Base-by-base conservation (phyloP, 1,284 basidiomycete species). In the Ceratorhiza oryzae-sativae region DNA sequence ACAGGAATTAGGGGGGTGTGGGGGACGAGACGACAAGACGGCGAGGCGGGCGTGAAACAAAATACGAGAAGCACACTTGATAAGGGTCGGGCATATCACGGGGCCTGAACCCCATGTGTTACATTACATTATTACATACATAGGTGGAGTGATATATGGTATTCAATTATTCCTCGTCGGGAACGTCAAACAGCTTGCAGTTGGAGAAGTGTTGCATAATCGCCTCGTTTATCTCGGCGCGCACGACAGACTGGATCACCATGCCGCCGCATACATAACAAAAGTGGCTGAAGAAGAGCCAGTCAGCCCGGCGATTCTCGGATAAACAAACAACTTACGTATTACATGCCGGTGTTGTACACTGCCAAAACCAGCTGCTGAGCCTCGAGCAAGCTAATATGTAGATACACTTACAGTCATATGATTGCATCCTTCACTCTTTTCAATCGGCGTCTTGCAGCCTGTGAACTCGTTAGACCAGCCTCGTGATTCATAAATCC, bases 341-440 rank as follows among this genome's bases (percentile, higher is more conserved):
- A 34, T 74, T 72, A 36, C 73, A 74, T 27, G 51, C 71, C 6
- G 71, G 71, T n/a, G 65, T 67, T 32, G 56, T 55, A 32, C 73
- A 74, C 73, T 74, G 41, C 12, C 10, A 41, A 30, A 13, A 12
- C 34, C 32, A 42, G 30, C 42, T 25, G 2, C 36, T 6, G 23
- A 1, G 18, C 42, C n/a, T n/a, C n/a, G n/a, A n/a, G n/a, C n/a
- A n/a, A 25, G 12, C 3, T 23, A 41, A 4, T 6, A 32, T 5
- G 36, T 27, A 51, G n/a, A 42, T 15, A 30, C 15, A 63, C 73
- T 62, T 34, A 74, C 73, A 12, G 55, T 73, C 30, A 74, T 74
- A 55, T 74, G 73, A 23, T 74, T 73, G 60, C 73, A 74, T 5
- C 73, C 73, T 13, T 71, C 51, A 20, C 32, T 73, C 49, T 65